Conservation (phyloP, 1,284 basidiomycete genomes). For the Calocybe gambosa region DNA sequence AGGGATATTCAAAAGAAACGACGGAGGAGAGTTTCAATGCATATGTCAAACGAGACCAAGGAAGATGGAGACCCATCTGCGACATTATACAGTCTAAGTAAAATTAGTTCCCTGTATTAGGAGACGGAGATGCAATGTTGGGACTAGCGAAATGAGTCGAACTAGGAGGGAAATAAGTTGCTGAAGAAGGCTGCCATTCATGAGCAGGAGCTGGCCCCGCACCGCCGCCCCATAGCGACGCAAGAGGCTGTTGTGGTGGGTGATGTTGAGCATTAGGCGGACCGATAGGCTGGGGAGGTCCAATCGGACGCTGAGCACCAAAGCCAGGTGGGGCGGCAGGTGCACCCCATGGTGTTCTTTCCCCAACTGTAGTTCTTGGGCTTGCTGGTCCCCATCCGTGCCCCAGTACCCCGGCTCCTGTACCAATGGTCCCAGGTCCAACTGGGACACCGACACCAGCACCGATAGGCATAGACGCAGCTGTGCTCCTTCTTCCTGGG, state of each 20-base stretch:
- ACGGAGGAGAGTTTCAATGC: conserved; percentile 3
- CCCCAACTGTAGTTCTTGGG: conserved; percentile 15
- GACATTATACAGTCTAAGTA: neutral
- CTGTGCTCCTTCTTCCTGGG: conserved; percentile 36
- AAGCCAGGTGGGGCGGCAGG: conserved; percentile 15
- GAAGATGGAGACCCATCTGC: neutral
- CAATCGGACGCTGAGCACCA: conserved; percentile 13
- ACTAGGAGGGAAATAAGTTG: conserved; percentile 33
- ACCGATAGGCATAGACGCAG: conserved; percentile 33
- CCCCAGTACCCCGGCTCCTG: conserved; percentile 5
- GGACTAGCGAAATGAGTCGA: conserved; percentile 34
- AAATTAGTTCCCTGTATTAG: conserved; percentile 39
- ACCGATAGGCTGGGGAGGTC: conserved; percentile 16
- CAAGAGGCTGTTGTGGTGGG: conserved; percentile 10
- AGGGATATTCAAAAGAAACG: neutral
- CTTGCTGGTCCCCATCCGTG: conserved; percentile 17
- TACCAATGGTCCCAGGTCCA: conserved; percentile 9
- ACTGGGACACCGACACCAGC: conserved; percentile 20
- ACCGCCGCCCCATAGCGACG: conserved; percentile 14
- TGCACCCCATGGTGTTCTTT: conserved; percentile 16
- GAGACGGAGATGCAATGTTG: conserved; percentile 40
- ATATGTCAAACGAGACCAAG: conserved; percentile 5
- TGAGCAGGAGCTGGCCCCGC: conserved; percentile 14
- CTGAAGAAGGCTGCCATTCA: conserved; percentile 43
- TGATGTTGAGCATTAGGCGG: conserved; percentile 15